phyloP scores from a whole-genome alignment of 2,329 filamentous ascomycete genomes.

The Zymoseptoria brevis region DNA sequence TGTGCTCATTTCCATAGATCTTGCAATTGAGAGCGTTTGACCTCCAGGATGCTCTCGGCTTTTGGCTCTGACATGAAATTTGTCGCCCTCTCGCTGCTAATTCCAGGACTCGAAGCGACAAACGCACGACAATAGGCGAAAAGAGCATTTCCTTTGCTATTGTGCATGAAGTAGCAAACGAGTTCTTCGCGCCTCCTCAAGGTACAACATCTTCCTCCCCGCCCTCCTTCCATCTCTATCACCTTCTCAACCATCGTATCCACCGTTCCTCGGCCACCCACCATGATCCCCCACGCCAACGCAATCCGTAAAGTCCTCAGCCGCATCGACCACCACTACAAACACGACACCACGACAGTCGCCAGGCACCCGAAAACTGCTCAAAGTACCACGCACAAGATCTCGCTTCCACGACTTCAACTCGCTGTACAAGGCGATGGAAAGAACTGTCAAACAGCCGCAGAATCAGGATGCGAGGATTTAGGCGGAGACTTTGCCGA shows the following conservation, averaged over 20 bases:
- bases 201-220: neutral
- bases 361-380: neutral
- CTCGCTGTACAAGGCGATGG: neutral
- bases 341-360: neutral
- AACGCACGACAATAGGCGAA: neutral
- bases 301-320: neutral
- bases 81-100: no score
- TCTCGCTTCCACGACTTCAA: neutral
- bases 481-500: neutral
- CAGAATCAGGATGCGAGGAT: neutral
- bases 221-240: neutral
- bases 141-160: neutral
- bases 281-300: neutral
- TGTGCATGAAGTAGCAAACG: neutral
- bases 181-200: neutral
- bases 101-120: neutral
- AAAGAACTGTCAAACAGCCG: neutral
- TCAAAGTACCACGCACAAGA: neutral
- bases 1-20: neutral
- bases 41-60: no score
- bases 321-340: neutral
- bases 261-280: neutral
- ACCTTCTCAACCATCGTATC: neutral
- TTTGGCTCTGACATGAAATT: no score
- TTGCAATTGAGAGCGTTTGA: no score